Percentiles rank a stretch among this genome's conserved stretches.
Evolutionary conservation across 495 filamentous ascomycete genomes (phyloP).

Genomic region (Parachaetomium inaequale): DNA sequence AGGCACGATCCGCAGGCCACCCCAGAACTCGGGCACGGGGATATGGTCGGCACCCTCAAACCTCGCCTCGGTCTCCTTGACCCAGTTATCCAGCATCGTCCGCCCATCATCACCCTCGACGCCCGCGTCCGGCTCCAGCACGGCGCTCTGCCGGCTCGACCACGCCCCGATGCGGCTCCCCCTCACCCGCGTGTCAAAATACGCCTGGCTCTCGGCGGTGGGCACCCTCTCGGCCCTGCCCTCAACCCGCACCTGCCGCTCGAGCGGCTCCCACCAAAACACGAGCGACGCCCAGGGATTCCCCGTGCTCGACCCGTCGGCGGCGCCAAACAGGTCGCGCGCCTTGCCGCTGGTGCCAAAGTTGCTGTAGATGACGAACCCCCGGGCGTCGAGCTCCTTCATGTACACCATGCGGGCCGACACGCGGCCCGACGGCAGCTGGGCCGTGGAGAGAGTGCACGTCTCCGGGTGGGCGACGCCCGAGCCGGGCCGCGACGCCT

Average conservation of each 20-base stretch:
- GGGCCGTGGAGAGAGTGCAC: conserved; percentile 75
- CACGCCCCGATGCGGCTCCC: conserved; percentile 86
- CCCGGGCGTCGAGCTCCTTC: conserved; percentile 73
- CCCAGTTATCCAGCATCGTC: conserved; percentile 60
- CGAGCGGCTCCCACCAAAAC: conserved; percentile 71
- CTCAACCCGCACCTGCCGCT: conserved; percentile 85
- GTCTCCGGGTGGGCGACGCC: conserved; percentile 70
- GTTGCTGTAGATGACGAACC: conserved; percentile 92
- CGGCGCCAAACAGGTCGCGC: conserved; percentile 50
- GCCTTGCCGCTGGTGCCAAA: conserved; percentile 75
- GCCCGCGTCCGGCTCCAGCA: conserved; percentile 49
- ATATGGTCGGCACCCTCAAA: conserved; percentile 76
- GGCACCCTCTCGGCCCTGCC: conserved; percentile 64
- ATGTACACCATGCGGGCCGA: conserved; percentile 85
- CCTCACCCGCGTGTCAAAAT: conserved; percentile 77
- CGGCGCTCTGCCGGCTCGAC: conserved; percentile 84
- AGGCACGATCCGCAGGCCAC: conserved; percentile 80
- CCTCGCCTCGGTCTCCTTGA: conserved; percentile 63
- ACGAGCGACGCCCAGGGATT: conserved; percentile 69
- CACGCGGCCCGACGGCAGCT: conserved; percentile 79
- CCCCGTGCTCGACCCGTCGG: conserved; percentile 31
- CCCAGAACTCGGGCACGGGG: conserved; percentile 91
- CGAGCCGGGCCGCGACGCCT: conserved; percentile 52
- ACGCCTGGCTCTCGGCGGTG: conserved; percentile 73
- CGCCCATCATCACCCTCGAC: conserved; percentile 55